A percentile compares a stretch with the other conserved stretches of the same genome.
These are phyloP conservation scores for Ottelia alismoides DNA, from an alignment of 106 monocot species.

Conservation along the genomic window DNA sequence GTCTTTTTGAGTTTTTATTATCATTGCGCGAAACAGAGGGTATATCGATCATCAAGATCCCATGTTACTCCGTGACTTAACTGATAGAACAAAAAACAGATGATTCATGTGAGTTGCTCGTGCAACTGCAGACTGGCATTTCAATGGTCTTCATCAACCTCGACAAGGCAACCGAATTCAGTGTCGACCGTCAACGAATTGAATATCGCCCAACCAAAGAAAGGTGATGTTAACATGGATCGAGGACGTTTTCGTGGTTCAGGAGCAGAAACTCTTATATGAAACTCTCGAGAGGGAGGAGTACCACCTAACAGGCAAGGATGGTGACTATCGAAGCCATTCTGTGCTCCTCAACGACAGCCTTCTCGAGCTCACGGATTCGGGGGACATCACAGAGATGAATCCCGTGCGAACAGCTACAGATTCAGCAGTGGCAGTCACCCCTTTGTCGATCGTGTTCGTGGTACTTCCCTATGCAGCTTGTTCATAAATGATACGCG, in stretches of 20 bases:
- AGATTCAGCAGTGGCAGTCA: slow-evolving; percentile 6
- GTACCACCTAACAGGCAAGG: slow-evolving; percentile 37
- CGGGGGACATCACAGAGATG: slow-evolving; percentile 26
- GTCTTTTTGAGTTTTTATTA: slow-evolving; percentile 70
- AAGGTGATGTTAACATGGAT: slow-evolving; percentile 32
- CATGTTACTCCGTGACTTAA: not conserved
- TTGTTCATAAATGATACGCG: too few relatives aligned
- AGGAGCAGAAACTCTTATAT: slow-evolving; percentile 34
- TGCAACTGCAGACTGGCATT: slow-evolving; percentile 17
- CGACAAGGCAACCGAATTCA: slow-evolving; percentile 14
- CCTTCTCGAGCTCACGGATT: slow-evolving; percentile 22
- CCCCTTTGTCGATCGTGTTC: slow-evolving; percentile 37
- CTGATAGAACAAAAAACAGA: too few relatives aligned
- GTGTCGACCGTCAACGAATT: slow-evolving; percentile 7
- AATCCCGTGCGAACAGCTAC: slow-evolving; percentile 9
- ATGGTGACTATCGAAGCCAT: slow-evolving; percentile 26
- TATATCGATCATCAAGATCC: not conserved
- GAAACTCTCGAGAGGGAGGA: slow-evolving; percentile 43
- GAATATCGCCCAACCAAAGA: not conserved
- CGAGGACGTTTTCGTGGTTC: slow-evolving; percentile 50
- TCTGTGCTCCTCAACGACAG: slow-evolving; percentile 48
- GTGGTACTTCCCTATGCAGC: slow-evolving; percentile 24
- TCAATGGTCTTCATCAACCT: slow-evolving; percentile 30
- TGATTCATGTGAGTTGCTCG: not conserved
- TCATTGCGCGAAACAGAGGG: slow-evolving; percentile 57